Base-by-base conservation (phyloP, 345 rosid species). In the Arabidopsis suecica region DNA sequence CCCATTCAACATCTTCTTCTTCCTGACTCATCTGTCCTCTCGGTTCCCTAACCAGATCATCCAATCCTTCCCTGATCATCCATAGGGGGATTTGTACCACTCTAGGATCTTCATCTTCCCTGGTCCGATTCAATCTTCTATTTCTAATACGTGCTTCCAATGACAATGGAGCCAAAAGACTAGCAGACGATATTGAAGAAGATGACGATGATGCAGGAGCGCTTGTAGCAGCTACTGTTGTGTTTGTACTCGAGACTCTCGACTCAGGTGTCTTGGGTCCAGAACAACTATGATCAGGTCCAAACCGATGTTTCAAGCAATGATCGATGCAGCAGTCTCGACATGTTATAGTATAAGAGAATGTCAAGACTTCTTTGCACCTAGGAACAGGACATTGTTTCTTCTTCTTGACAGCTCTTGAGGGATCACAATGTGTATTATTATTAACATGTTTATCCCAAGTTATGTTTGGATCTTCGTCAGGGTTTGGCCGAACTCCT, bases 271-370 rank as follows among this genome's bases (percentile, higher is more conserved):
- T 87, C 88, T 83, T 90, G 0, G 97, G 75, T 32, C 99, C 98
- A 1, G 93, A 75, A 64, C 99, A 95, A 45, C 36, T 82, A 78
- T 95, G 99, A 69, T 90, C 97, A 64, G 85, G 88, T 66, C 97
- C 96, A 78, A 95, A 92, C 57, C 99, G 88, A 71, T 92, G 99
- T 85, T 89, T 90, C 86, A 95, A 82, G 78, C 99, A 95, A 76
- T 95, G 97, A 69, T 95, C 96, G 3, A 79, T n/a, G 0, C 71
- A 68, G 72, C 97, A 95, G 69, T 92, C 97, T 85, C 90, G 80
- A 73, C 99, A 95, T 73, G 82, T 90, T 51, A 95, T 88, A 10
- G 93, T 95, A 81, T 90, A 92, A 11, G 99, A 95, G 76, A 95
- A 89, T 1, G 89, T 87, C 10, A 95, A 83, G 34, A 69, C 59